A percentile compares a stretch with the other conserved stretches of the same genome.
phyloP scores from a whole-genome alignment of 345 rosid genomes.

The Microcos paniculata region DNA sequence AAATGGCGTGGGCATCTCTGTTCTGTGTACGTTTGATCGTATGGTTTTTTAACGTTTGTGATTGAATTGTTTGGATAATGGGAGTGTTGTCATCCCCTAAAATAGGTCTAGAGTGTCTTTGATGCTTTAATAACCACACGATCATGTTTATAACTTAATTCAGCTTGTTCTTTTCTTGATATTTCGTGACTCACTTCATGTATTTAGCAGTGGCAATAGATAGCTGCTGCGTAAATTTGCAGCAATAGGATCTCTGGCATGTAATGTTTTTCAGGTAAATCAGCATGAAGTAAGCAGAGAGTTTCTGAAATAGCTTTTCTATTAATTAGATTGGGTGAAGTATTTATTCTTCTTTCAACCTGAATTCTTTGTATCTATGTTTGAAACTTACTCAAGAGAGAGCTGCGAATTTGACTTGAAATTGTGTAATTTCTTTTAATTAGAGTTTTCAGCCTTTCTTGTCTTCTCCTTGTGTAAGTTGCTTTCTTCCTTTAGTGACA shows the following conservation, averaged over 20 bases:
- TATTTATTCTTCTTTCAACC: background rate
- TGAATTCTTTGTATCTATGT: background rate
- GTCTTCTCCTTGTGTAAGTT: background rate
- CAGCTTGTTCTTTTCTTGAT: background rate
- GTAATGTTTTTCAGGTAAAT: background rate
- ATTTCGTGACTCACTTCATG: background rate
- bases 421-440: background rate
- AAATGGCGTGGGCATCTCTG: background rate
- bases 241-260: background rate
- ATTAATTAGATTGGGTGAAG: background rate
- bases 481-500: conserved; percentile 10
- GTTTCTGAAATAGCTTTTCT: background rate
- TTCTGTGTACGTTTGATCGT: background rate
- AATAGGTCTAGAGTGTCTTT: background rate
- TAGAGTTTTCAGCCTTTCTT: background rate
- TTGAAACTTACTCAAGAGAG: background rate
- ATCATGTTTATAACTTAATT: background rate
- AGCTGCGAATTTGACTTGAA: background rate
- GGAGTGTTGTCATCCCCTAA: background rate
- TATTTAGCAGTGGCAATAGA: background rate
- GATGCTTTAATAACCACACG: background rate
- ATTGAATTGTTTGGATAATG: background rate
- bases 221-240: background rate
- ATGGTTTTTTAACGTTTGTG: background rate
- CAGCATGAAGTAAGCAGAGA: background rate